Conservation (phyloP, 2,329 filamentous ascomycete species). For the Pezicula carpinea region DNA sequence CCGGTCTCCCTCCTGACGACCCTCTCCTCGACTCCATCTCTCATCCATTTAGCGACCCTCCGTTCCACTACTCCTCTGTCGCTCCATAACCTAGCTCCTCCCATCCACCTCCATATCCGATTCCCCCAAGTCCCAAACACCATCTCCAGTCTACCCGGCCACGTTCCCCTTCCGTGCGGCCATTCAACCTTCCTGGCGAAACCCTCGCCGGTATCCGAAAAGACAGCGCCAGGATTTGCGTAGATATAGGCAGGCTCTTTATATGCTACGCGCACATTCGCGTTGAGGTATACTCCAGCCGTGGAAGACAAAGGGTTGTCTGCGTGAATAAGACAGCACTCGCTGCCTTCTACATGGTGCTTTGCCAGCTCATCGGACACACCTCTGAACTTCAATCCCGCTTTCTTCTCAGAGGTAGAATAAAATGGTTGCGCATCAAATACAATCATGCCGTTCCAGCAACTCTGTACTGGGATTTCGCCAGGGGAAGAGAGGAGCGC, state of each 20-base stretch:
- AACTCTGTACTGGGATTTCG: constrained; percentile 47
- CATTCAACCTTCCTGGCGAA: constrained; percentile 1
- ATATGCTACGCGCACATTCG: constrained; percentile 64
- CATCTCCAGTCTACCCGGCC: constrained; percentile 33
- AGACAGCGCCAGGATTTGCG: constrained; percentile 35
- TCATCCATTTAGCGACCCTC: constrained; percentile 19
- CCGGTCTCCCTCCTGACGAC: constrained; percentile 37
- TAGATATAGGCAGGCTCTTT: constrained; percentile 46
- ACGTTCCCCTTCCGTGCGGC: constrained; percentile 11
- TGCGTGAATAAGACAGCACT: constrained; percentile 73
- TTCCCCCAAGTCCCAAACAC: constrained; percentile 56
- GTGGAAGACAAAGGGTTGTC: constrained; percentile 55
- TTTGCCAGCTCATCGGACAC: constrained; percentile 57
- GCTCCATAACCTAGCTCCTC: constrained; percentile 26
- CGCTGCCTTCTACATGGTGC: constrained; percentile 67
- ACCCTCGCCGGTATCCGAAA: constrained; percentile 4
- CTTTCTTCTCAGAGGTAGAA: constrained; percentile 7
- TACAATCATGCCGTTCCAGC: constrained; percentile 52
- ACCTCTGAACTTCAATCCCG: constrained; percentile 55
- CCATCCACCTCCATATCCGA: constrained; percentile 43
- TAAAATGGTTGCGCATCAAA: constrained; percentile 55
- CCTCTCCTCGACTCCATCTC: constrained; percentile 30
- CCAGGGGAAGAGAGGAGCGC: constrained; percentile 43
- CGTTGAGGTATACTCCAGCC: constrained; percentile 63
- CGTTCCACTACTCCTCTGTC: constrained; percentile 17